Base-by-base conservation (phyloP, 345 rosid species). In the Populus pruinosa region DNA sequence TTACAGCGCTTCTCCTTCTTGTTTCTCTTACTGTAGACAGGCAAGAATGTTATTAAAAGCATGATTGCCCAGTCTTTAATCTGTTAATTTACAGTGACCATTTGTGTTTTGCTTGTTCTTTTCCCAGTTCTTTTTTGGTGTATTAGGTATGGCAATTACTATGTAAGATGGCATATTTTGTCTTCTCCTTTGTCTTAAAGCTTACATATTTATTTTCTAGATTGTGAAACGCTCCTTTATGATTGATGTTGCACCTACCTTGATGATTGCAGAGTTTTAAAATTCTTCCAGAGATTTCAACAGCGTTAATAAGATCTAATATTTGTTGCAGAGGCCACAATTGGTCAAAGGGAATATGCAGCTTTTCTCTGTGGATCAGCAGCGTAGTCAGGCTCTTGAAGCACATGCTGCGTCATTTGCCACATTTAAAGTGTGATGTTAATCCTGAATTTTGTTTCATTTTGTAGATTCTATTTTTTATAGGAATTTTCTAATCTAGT, bases 341-440 rank as follows among this genome's bases (percentile, higher is more conserved):
- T 76, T 94, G 82, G 98, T 94, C 55, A 94, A 93, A 83, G 98
- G 98, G 79, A 94, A 91, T 73, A 92, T 94, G 98, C 98, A 94
- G 84, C 97, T 93, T 81, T 94, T 89, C 81, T 94, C 98, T 65
- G 91, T 94, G 74, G 98, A 94, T 71, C 98, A 94, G 88, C 97
- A 94, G 87, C 97, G 97, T 61, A 94, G 97, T 87, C 98, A 94
- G 84, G 93, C 94, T 67, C 94, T 94, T 77, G 98, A 94, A 82
- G 98, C 97, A 38, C 98, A 94, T 88, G 98, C 98, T 75, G 98
- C 98, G 0, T 87, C 98, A 73, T 94, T 94, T 85, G 97, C 98
- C 39, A 87, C 90, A 76, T 88, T 90, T 75, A 94, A 91, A 85
- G 98, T 94, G 65, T 12, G 73, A 16, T 72, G 27, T 16, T 76